Evolutionary conservation across 768 basidiomycete genomes (phyloP), one percentile per base, ranked within the genome.

Genomic region (Suillus americanus): DNA sequence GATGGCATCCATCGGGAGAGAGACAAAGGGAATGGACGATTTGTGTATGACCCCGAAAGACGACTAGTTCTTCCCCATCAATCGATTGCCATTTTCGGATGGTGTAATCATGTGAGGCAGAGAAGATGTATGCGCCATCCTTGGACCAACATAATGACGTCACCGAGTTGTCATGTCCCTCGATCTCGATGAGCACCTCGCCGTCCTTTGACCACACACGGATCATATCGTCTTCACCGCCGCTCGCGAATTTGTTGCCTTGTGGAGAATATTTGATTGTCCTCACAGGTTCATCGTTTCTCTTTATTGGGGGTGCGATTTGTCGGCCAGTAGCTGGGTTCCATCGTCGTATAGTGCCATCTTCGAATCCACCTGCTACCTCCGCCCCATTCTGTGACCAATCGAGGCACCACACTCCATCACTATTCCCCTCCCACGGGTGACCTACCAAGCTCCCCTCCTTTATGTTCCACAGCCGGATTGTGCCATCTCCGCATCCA

Each of bases 371-470:
- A 3, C 38, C 12, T 38, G 38, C 38, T 38, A 38, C 50, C n/a
- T 55, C 46, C 16, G 30, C 50, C 7, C 67, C 62, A 46, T 68
- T 57, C 1, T 45, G 64, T 12, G 71, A 72, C 38, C 70, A 67
- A 25, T 55, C 67, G 12, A 69, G 38, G 30, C 55, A 40, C 18
- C 4, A 1, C 16, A 66, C 59, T 5, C 45, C 18, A 1, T 37
- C 53, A 20, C 14, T 62, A 37, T 67, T 30, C 4, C 23, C 55
- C 8, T 57, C 23, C 55, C 55, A 57, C 8, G 23, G 37, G 8
- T 38, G 3, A 20, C 55, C 35, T 14, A 56, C n/a, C 35, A 56
- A 0, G 3, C 7, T 38, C 14, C 54, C n/a, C 2, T 56, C 55
- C 35, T 55, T 55, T 35, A 55, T 55, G 3, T 56, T 37, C 54